A percentile compares a stretch with the other conserved stretches of the same genome.
Evolutionary conservation across 441 rosid genomes (phyloP).

Genomic region (Jatropha podagrica): DNA sequence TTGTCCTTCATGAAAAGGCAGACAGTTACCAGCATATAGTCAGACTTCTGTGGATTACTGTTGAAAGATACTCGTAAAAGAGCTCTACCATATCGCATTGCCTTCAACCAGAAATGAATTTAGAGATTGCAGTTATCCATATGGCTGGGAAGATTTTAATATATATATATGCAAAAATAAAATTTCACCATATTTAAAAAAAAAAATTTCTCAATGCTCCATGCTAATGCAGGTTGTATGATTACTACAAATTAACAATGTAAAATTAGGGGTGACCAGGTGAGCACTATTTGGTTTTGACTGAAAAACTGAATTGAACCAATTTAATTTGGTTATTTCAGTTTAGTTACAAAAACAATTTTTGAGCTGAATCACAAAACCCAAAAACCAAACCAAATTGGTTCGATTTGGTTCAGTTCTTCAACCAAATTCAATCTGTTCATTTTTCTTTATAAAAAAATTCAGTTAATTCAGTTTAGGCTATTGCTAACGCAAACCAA

Average conservation of each 20-base stretch:
- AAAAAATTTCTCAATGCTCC: neutral
- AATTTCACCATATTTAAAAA: neutral
- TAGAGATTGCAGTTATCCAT: conserved; percentile 19
- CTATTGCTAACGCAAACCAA: no score
- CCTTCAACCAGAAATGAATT: conserved; percentile 54
- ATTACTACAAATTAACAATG: neutral
- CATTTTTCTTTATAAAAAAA: no score
- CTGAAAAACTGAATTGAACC: no score
- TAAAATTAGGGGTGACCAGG: neutral
- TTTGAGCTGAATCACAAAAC: no score
- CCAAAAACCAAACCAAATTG: no score
- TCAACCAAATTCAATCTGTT: no score
- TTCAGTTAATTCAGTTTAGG: no score
- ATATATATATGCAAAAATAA: conserved; percentile 14
- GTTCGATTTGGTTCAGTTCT: no score
- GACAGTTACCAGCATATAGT: conserved; percentile 69
- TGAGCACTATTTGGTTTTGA: no score
- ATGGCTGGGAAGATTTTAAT: conserved; percentile 9
- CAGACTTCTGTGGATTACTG: conserved; percentile 56
- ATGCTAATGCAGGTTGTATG: conserved; percentile 5
- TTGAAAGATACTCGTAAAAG: conserved; percentile 68
- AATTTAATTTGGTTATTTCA: no score
- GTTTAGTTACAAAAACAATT: no score
- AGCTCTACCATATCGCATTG: conserved; percentile 73
- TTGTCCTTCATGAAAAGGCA: conserved; percentile 6